Conservation (phyloP, 257 asterid species). For the Leptodermis oblonga region DNA sequence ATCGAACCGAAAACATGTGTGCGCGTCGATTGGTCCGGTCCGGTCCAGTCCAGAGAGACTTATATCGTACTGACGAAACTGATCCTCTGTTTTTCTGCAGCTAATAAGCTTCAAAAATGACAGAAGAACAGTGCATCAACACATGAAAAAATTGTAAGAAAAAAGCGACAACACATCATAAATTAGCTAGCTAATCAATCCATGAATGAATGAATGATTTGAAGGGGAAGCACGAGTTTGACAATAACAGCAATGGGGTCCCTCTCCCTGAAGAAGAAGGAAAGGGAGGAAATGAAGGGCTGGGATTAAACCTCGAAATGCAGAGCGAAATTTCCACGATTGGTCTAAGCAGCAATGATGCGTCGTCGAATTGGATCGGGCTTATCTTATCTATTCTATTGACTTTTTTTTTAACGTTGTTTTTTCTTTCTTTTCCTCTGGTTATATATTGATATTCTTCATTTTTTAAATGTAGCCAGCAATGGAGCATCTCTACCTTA, state of each 20-base stretch:
- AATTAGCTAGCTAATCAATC: too few relatives aligned
- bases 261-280: neutral
- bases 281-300: neutral
- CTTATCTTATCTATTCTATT: constrained; percentile 4
- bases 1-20: neutral
- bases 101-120: too few relatives aligned
- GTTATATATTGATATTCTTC: neutral
- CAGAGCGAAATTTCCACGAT: neutral
- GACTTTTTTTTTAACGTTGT: neutral
- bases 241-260: neutral
- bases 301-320: constrained; percentile 1
- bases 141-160: too few relatives aligned
- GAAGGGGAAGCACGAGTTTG: constrained; percentile 5
- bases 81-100: too few relatives aligned
- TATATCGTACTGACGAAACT: too few relatives aligned
- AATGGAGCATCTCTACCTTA: constrained; percentile 10
- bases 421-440: neutral
- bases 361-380: neutral
- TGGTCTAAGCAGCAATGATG: neutral
- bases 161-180: too few relatives aligned
- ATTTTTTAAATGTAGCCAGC: constrained; percentile 9
- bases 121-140: too few relatives aligned
- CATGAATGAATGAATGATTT: neutral
- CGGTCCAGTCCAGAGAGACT: too few relatives aligned
- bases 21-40: too few relatives aligned